Percentiles rank a stretch among this genome's conserved stretches.
phyloP scores from a whole-genome alignment of 2,329 filamentous ascomycete species.

The Stagonosporopsis vannaccii region DNA sequence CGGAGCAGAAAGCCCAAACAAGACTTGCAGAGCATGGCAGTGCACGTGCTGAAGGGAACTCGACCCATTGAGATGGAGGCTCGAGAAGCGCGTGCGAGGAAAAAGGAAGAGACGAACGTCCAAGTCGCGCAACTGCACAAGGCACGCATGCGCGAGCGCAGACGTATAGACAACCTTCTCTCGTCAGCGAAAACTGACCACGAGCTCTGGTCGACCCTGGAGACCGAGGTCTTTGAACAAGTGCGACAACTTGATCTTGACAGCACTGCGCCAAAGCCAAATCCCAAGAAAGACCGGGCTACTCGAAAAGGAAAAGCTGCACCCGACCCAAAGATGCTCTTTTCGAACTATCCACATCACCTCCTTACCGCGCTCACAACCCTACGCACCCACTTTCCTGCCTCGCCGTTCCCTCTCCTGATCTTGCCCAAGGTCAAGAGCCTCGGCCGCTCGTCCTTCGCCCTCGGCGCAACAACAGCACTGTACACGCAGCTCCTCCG shows the following conservation, averaged over 20 bases:
- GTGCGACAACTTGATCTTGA: conserved; percentile 64
- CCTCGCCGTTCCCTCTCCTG: conserved; percentile 66
- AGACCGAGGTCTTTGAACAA: conserved; percentile 70
- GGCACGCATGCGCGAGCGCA: conserved; percentile 52
- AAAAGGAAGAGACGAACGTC: background rate
- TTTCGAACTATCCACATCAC: conserved; percentile 69
- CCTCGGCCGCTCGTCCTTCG: conserved; percentile 72
- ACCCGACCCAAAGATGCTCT: conserved; percentile 63
- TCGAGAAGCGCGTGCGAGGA: background rate
- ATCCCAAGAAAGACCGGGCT: background rate
- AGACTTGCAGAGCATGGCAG: conserved; percentile 26
- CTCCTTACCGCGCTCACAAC: conserved; percentile 65
- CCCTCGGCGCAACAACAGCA: conserved; percentile 72
- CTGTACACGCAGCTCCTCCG: conserved; percentile 73
- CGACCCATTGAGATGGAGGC: conserved; percentile 4
- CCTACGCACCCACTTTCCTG: conserved; percentile 65
- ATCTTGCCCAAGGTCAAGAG: conserved; percentile 72
- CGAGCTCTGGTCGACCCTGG: conserved; percentile 72
- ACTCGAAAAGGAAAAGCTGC: background rate
- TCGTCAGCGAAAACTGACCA: conserved; percentile 64
- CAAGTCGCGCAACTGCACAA: conserved; percentile 25
- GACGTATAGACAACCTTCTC: conserved; percentile 64
- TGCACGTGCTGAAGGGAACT: conserved; percentile 21
- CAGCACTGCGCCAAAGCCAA: conserved; percentile 13
- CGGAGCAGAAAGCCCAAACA: conserved; percentile 11